Evolutionary conservation across 208 protist species (phyloP).

Genomic region (Trypanosoma mega): DNA sequence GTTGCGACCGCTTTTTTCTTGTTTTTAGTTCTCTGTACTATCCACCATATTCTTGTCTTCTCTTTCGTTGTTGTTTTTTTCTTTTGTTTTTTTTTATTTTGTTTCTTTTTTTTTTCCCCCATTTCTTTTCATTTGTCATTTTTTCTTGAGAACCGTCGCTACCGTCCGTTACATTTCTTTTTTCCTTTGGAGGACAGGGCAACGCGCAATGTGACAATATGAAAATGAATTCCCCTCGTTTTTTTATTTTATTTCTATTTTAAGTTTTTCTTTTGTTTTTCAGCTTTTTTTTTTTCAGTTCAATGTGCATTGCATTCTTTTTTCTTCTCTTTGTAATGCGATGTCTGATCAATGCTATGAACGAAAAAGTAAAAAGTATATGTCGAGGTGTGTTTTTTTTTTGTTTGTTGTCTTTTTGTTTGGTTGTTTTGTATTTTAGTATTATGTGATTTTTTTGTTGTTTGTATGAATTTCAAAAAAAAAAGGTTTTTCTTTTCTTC

Average conservation of each 20-base stretch:
- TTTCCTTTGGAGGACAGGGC: too few species aligned
- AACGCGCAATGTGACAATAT: not conserved
- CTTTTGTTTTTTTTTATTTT: too few species aligned
- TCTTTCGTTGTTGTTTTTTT: too few species aligned
- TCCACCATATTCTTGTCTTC: too few species aligned
- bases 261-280: slow-evolving; percentile 13
- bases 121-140: too few species aligned
- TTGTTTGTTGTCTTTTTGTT: not conserved
- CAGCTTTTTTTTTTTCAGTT: slow-evolving; percentile 7
- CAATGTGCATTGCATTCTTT: not conserved
- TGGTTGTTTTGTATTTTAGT: slow-evolving; percentile 2
- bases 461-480: too few species aligned
- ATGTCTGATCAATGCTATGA: not conserved
- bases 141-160: too few species aligned
- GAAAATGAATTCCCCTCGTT: slow-evolving; percentile 2
- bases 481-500: too few species aligned
- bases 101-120: too few species aligned
- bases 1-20: too few species aligned
- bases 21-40: too few species aligned
- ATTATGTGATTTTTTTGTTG: slow-evolving; percentile 2
- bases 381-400: not conserved
- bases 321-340: not conserved
- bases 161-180: too few species aligned
- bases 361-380: not conserved
- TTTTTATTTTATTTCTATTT: slow-evolving; percentile 14